Evolutionary conservation across 2,329 filamentous ascomycete species (phyloP), one percentile per base, ranked within the genome.

Genomic region (Penicillium sp.): DNA sequence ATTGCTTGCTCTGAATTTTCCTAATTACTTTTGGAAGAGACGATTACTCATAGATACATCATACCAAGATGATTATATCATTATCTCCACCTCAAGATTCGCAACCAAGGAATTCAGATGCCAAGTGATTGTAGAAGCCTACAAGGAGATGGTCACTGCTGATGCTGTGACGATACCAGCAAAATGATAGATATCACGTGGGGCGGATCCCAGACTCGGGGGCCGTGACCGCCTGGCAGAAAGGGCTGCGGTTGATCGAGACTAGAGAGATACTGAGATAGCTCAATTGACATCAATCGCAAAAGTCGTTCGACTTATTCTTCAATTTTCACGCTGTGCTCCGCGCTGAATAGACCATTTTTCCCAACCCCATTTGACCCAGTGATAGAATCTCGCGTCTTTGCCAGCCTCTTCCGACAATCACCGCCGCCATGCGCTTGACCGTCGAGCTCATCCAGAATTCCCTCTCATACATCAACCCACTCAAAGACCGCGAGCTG

Each of bases 381-480:
- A 52, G 43, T 36, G 27, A 55, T 61, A 54, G 46, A 56, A 1
- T 13, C 33, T 9, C 13, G 25, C 28, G 4, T 5, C 12, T 26
- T 26, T 12, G 5, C 11, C 27, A 33, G 35, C 28, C 35, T 33
- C 50, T 43, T 40, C 43, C 38, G 32, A 36, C 43, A 47, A 36
- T 46, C 42, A 53, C 56, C 58, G 52, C 63, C 67, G 75, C 56
- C 41, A 97, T 98, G 93, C 85, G 91, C 79, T 84, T 98, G 75
- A 96, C 91, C 55, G 85, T 88, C 61, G 93, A 97, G 72, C 84
- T 97, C 66, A 94, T 98, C 75, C 83, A 89, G 73, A 84, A 83
- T 72, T 95, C 93, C 68, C 86, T 95, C 61, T 96, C 91, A 71
- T 98, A 96, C 80, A 86, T 97, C 74, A 98, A 97, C 75, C 90